Base-by-base conservation (phyloP, 441 rosid species). In the Pelargonium cotyledonis region DNA sequence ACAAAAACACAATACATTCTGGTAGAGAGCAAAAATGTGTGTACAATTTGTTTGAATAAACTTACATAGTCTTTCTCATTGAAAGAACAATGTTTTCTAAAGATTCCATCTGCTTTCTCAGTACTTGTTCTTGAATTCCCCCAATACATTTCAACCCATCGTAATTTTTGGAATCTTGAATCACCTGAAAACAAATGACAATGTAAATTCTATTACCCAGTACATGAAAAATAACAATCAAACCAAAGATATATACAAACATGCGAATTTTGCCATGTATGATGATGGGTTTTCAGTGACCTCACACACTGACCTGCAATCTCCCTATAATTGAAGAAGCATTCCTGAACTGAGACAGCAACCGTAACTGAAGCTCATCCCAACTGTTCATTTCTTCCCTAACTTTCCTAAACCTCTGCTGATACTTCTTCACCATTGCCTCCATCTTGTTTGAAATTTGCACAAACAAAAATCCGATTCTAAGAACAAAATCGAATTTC, bases 291-390 rank as follows among this genome's bases (percentile, higher is more conserved):
- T 47, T 51, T 51, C 18, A 18, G 62, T 18, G 62, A 55, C 26
- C 62, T 55, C 62, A 55, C 11, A 55, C 18, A 18, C 26, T 18
- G 19, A 88, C 94, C 88, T 75, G 86, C 73, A 92, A 75, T 68
- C 96, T 84, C 76, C 79, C 78, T 47, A 88, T 86, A 69, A 92
- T 85, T 49, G 89, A 82, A 75, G 89, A 83, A 64, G 91, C 94
- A 35, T 85, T 86, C 66, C 77, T 71, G 68, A 84, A 86, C 67
- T 79, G 93, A 0, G 89, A 86, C 43, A 84, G 72, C 72, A 90
- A 69, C 65, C 80, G 83, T 74, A 81, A 76, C 67, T 89, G 97
- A 77, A 87, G 78, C 58, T 80, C 77, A 21, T 82, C 88, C 97
- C 98, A 91, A 55, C 11, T 80, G 4, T 75, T 82, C 89, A 90